Percentiles rank a stretch among this genome's conserved stretches.
These are phyloP conservation scores for Aspergillus coremiiformis DNA, from an alignment of 495 filamentous ascomycete genomes.

Conservation along the genomic window DNA sequence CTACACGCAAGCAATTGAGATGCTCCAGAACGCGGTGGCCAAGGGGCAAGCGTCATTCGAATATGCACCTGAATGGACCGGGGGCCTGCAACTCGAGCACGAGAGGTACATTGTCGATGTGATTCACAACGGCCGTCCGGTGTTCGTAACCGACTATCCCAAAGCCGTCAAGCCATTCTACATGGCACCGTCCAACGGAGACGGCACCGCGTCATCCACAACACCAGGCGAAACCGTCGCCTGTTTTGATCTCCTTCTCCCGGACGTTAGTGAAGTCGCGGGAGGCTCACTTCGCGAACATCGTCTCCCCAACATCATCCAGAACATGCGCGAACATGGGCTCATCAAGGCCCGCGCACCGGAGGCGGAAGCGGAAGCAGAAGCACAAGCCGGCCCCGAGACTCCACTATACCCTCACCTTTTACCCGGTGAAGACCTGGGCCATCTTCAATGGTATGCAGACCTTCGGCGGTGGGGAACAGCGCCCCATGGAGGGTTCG, in stretches of 20 bases:
- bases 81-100: conserved; percentile 82
- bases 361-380: not conserved
- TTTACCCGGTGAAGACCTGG: conserved; percentile 39
- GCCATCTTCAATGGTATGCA: conserved; percentile 79
- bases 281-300: conserved; percentile 94
- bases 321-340: conserved; percentile 63
- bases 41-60: conserved; percentile 50
- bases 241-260: conserved; percentile 92
- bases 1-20: conserved; percentile 68
- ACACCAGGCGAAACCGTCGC: conserved; percentile 56
- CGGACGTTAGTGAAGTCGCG: conserved; percentile 80
- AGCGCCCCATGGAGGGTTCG: conserved; percentile 94
- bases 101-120: conserved; percentile 76
- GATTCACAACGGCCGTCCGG: conserved; percentile 61
- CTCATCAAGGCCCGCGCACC: conserved; percentile 30
- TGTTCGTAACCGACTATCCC: conserved; percentile 94
- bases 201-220: not conserved
- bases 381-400: not conserved
- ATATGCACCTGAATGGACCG: conserved; percentile 60
- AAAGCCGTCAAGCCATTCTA: conserved; percentile 87
- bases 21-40: conserved; percentile 53
- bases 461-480: conserved; percentile 90
- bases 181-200: conserved; percentile 59
- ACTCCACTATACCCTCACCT: conserved; percentile 32
- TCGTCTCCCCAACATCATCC: conserved; percentile 59